Evolutionary conservation across 1,284 basidiomycete species (phyloP), one percentile per base, ranked within the genome.

Genomic region (Athelia sp.): DNA sequence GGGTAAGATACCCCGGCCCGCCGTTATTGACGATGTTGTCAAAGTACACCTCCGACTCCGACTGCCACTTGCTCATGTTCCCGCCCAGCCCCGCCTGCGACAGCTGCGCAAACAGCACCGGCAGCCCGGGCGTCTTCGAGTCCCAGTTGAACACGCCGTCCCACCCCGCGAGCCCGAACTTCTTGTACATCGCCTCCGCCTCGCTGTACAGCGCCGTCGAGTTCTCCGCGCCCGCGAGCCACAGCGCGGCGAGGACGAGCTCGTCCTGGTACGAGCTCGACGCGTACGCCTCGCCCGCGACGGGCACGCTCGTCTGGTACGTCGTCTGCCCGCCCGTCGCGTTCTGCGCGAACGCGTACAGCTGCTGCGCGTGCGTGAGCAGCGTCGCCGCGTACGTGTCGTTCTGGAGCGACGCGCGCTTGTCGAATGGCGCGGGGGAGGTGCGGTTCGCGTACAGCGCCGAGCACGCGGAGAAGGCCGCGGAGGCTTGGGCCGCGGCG

Each of bases 131-230:
- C 0, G 78, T 77, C 63, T 90, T 90, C 1, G 81, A 81, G 62
- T 95, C 93, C 93, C 94, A 97, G 62, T 95, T 94, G 70, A 94
- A 90, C 4, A 87, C 84, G 4, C 72, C 66, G 47, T 83, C 69
- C 38, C 74, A 69, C 1, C 72, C 71, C 3, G 69, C 66, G 0
- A 93, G 74, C 15, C 72, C 63, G 59, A 79, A 87, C 32, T 81
- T 68, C 3, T 69, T 60, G 63, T 87, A 93, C 59, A 79, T 79
- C 3, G 67, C 60, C 58, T 82, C 73, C 0, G 90, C 91, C 51
- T 90, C 78, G 18, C 75, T 62, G 58, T 84, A 89, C 49, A 82
- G 73, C 14, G 72, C 66, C 15, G 78, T 72, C 2, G 78, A 79
- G 54, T 84, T 83, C n/a, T 72, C 74, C 1, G 89, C 89, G 58